Percentiles rank a stretch among this genome's conserved stretches.
phyloP scores from a whole-genome alignment of 306 rosid species.

The Delonix regia region DNA sequence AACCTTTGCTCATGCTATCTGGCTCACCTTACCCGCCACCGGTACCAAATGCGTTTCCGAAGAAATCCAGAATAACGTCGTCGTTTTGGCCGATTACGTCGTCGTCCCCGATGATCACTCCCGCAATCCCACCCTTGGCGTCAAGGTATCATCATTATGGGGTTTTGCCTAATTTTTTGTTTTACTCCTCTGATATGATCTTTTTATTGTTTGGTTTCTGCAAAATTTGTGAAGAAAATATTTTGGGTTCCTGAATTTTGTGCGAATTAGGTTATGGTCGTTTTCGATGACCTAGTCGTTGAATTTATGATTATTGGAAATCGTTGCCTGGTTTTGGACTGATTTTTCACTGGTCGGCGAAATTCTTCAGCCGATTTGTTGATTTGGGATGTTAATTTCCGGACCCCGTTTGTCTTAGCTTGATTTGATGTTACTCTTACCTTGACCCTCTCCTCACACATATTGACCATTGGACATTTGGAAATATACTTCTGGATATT shows the following conservation, averaged over 20 bases:
- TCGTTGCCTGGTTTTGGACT: not conserved
- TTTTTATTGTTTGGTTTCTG: slow-evolving; percentile 7
- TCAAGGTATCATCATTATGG: slow-evolving; percentile 55
- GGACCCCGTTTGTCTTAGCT: not conserved
- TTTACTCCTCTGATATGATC: not conserved
- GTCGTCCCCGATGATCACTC: slow-evolving; percentile 57
- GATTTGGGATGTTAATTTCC: not conserved
- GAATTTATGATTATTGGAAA: too few relatives aligned
- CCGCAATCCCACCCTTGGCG: slow-evolving; percentile 58
- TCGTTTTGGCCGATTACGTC: slow-evolving; percentile 82
- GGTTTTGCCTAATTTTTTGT: too few relatives aligned
- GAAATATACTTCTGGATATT: slow-evolving; percentile 23
- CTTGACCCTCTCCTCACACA: not conserved
- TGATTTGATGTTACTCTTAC: not conserved
- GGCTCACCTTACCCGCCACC: slow-evolving; percentile 59
- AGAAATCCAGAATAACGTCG: slow-evolving; percentile 89
- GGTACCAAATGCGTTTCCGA: slow-evolving; percentile 92
- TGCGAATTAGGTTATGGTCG: not conserved
- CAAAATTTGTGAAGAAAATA: not conserved
- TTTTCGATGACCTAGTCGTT: not conserved
- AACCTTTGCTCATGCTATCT: slow-evolving; percentile 43
- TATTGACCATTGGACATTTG: not conserved
- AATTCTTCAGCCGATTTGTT: not conserved
- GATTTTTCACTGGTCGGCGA: slow-evolving; percentile 2
- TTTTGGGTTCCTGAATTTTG: not conserved